Evolutionary conservation across 1,284 basidiomycete species (phyloP).

Genomic region (Thecaphora thlaspeos): DNA sequence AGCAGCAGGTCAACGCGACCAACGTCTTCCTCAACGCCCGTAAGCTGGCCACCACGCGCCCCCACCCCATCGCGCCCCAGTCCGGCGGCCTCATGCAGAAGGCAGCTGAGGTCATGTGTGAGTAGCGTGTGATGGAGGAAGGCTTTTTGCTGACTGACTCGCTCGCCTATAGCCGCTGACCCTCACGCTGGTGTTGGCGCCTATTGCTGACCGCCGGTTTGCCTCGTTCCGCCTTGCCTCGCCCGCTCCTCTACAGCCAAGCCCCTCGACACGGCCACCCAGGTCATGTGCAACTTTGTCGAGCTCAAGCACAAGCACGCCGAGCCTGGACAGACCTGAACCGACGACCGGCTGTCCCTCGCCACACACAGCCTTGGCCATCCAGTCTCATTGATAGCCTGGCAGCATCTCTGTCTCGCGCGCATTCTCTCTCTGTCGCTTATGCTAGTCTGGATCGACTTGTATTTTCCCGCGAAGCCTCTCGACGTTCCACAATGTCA

Average conservation of each 20-base stretch:
- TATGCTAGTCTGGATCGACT: no score
- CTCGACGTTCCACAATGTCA: no score
- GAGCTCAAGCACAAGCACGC: slow-evolving; percentile 22
- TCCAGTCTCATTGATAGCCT: no score
- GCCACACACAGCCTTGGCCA: no score
- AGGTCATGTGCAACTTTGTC: slow-evolving; percentile 17
- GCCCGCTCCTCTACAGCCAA: slow-evolving; percentile 3
- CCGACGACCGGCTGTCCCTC: no score
- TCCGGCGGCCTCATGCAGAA: slow-evolving; percentile 40
- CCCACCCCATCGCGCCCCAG: slow-evolving; percentile 48
- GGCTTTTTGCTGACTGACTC: slow-evolving; percentile 9
- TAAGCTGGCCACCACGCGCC: slow-evolving; percentile 36
- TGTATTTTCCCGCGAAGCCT: no score
- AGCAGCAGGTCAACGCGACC: slow-evolving; percentile 34
- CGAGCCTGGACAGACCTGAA: neutral
- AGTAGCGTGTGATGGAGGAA: slow-evolving; percentile 1
- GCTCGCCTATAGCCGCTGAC: no score
- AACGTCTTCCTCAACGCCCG: slow-evolving; percentile 37
- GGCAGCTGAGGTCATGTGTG: slow-evolving; percentile 20
- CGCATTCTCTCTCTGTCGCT: no score
- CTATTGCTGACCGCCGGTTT: no score
- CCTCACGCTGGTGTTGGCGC: neutral
- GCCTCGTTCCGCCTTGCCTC: neutral
- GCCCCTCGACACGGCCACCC: slow-evolving; percentile 10
- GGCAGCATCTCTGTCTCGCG: no score